Percentiles rank a stretch among this genome's conserved stretches.
These are phyloP conservation scores for Curvularia sp. DNA, from an alignment of 2,329 filamentous ascomycete species.

Conservation along the genomic window DNA sequence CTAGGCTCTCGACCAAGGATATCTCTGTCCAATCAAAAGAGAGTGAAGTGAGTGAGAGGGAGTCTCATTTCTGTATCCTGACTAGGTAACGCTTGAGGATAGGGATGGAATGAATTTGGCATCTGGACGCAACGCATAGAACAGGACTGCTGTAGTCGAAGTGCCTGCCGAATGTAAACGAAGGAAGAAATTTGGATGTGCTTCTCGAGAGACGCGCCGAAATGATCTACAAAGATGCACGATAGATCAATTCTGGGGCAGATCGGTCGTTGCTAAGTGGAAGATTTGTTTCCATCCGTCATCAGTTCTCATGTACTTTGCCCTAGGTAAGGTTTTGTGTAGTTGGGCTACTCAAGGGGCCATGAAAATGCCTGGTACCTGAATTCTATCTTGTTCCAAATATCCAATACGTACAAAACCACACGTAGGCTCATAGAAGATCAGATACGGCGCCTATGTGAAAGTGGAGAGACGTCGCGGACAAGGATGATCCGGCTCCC, in stretches of 20 bases:
- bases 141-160: too few relatives aligned
- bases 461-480: background rate
- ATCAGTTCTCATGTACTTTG: background rate
- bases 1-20: too few relatives aligned
- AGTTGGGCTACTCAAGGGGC: background rate
- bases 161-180: background rate
- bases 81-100: background rate
- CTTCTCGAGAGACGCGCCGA: background rate
- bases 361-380: background rate
- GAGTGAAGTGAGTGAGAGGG: too few relatives aligned
- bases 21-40: background rate
- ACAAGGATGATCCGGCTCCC: background rate
- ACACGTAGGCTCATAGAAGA: background rate
- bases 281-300: background rate
- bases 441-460: background rate
- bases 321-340: background rate
- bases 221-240: background rate
- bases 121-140: too few relatives aligned
- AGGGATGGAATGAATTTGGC: background rate
- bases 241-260: background rate
- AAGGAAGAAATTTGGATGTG: background rate
- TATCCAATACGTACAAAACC: background rate
- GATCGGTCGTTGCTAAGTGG: background rate
- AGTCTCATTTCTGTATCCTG: background rate
- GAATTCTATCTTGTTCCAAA: too few relatives aligned